A percentile compares a stretch with the other conserved stretches of the same genome.
phyloP scores from a whole-genome alignment of 768 basidiomycete species.

The Lactarius sp. region DNA sequence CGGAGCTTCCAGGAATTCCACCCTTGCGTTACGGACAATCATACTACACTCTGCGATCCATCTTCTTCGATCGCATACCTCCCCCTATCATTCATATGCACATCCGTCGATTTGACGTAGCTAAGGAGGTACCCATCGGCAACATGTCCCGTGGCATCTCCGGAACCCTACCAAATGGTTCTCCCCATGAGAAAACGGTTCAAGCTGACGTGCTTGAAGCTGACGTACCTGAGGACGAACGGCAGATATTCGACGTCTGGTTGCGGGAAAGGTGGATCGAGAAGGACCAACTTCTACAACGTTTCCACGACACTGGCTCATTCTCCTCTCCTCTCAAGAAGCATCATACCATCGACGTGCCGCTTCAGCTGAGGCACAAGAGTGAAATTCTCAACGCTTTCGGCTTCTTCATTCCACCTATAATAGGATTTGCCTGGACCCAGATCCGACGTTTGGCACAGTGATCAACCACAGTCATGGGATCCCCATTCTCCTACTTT shows the following conservation, averaged over 20 bases:
- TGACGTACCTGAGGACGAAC: slow-evolving; percentile 34
- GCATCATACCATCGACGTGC: slow-evolving; percentile 44
- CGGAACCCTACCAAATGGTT: slow-evolving; percentile 30
- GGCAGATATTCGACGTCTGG: slow-evolving; percentile 72
- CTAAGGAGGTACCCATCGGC: slow-evolving; percentile 63
- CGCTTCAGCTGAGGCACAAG: slow-evolving; percentile 49
- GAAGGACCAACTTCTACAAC: slow-evolving; percentile 77
- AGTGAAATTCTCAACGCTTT: slow-evolving; percentile 64
- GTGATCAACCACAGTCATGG: background rate
- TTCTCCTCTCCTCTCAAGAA: slow-evolving; percentile 35
- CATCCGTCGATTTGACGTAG: slow-evolving; percentile 70
- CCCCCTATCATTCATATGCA: slow-evolving; percentile 89
- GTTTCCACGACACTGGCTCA: slow-evolving; percentile 50
- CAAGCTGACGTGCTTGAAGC: slow-evolving; percentile 31
- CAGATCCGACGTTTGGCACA: background rate
- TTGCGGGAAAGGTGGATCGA: slow-evolving; percentile 72
- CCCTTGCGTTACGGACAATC: slow-evolving; percentile 77
- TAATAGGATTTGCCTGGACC: slow-evolving; percentile 45
- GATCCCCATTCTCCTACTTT: background rate
- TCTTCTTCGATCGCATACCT: slow-evolving; percentile 74
- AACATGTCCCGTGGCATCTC: slow-evolving; percentile 42
- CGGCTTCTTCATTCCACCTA: slow-evolving; percentile 61
- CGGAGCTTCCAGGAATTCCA: slow-evolving; percentile 55
- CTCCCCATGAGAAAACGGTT: slow-evolving; percentile 32
- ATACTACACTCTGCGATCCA: slow-evolving; percentile 85